phyloP scores from a whole-genome alignment of 306 rosid genomes.

The Trifolium pratense region DNA sequence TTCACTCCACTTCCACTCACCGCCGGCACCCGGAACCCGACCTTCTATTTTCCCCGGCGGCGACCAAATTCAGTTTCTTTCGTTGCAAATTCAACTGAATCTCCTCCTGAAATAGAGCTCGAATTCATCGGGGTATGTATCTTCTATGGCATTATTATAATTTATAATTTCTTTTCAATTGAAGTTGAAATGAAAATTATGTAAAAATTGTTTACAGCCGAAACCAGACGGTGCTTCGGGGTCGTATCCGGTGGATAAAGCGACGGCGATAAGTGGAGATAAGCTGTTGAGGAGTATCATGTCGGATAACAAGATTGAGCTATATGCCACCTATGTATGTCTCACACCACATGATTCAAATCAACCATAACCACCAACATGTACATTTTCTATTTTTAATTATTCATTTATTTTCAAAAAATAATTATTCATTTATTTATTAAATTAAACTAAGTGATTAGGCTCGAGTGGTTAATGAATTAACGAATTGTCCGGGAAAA shows the following conservation, averaged over 20 bases:
- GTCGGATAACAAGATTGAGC: conserved; percentile 85
- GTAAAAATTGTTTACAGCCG: conserved; percentile 52
- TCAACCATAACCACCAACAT: not conserved
- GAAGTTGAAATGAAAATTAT: conserved; percentile 1
- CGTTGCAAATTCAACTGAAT: conserved; percentile 46
- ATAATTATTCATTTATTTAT: too few species aligned
- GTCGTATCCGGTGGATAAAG: conserved; percentile 67
- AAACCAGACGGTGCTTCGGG: conserved; percentile 64
- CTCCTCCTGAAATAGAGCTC: conserved; percentile 65
- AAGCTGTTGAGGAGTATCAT: conserved; percentile 84
- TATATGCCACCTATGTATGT: conserved; percentile 94
- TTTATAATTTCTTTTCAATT: not conserved
- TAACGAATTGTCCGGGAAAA: too few species aligned
- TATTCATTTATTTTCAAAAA: not conserved
- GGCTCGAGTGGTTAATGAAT: too few species aligned
- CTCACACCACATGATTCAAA: conserved; percentile 38
- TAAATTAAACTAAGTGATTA: too few species aligned
- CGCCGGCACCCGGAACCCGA: conserved; percentile 10
- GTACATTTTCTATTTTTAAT: not conserved
- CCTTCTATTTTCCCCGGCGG: conserved; percentile 32
- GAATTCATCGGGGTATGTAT: conserved; percentile 71
- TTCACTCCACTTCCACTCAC: conserved; percentile 46
- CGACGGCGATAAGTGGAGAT: conserved; percentile 71
- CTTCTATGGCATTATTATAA: not conserved
- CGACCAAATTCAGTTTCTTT: conserved; percentile 40